A percentile compares a stretch with the other conserved stretches of the same genome.
These are phyloP conservation scores for Xylariales sp. DNA, from an alignment of 2,329 filamentous ascomycete species.

Conservation along the genomic window DNA sequence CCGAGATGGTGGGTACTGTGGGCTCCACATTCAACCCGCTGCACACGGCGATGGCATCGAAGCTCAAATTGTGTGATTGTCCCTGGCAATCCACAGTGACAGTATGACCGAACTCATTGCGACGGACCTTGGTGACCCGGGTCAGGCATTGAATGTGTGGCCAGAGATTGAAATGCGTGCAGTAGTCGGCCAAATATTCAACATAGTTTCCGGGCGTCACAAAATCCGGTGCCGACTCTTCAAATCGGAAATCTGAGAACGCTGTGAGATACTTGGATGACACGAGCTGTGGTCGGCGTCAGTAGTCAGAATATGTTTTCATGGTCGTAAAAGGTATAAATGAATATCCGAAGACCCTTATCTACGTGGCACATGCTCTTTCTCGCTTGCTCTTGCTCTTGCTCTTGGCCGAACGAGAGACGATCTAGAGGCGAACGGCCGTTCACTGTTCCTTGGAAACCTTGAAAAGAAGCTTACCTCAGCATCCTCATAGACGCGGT, in stretches of 20 bases:
- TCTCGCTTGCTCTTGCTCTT: no score
- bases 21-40: constrained; percentile 39
- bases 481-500: no score
- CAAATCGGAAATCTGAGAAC: constrained; percentile 38
- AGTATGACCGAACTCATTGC: constrained; percentile 8
- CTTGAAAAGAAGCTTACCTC: no score
- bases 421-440: no score
- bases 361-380: no score
- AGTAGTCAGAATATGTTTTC: constrained; percentile 33
- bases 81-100: constrained; percentile 12
- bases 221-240: constrained; percentile 37
- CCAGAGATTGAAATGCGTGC: constrained; percentile 31
- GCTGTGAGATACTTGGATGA: constrained; percentile 40
- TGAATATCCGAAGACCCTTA: no score
- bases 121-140: constrained; percentile 22
- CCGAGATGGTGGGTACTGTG: constrained; percentile 31
- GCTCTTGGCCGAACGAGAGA: no score
- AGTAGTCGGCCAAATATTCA: constrained; percentile 37
- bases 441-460: no score
- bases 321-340: no score
- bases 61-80: constrained; percentile 23
- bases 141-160: constrained; percentile 29
- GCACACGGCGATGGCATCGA: constrained; percentile 42
- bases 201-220: constrained; percentile 34
- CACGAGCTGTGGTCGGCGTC: constrained; percentile 37